These are phyloP conservation scores for Arabis hirsuta DNA, from an alignment of 345 rosid species.

Conservation along the genomic window DNA sequence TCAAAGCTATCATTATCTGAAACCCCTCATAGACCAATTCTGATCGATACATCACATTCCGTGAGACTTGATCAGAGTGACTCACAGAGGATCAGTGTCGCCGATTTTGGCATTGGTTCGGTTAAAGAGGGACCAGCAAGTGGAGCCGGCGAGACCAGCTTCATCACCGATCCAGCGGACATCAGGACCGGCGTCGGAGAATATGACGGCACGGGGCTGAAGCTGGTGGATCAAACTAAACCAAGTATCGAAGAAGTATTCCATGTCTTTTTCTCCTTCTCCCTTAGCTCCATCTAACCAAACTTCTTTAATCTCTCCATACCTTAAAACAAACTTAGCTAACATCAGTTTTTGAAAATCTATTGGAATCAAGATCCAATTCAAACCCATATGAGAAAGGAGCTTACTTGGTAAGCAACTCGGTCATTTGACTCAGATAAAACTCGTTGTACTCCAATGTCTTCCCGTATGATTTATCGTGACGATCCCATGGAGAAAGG, in stretches of 20 bases:
- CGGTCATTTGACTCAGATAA: constrained; percentile 86
- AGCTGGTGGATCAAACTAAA: constrained; percentile 77
- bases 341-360: background rate
- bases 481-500: constrained; percentile 96
- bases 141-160: constrained; percentile 65
- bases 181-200: constrained; percentile 89
- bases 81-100: constrained; percentile 65
- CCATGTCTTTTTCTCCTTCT: constrained; percentile 76
- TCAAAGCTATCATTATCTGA: too few relatives aligned
- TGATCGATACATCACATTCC: too few relatives aligned
- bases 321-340: constrained; percentile 46
- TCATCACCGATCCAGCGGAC: constrained; percentile 86
- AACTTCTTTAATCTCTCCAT: constrained; percentile 83
- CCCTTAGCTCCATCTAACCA: constrained; percentile 89
- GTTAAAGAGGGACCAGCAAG: constrained; percentile 90
- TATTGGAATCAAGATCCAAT: background rate
- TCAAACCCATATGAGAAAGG: background rate
- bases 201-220: constrained; percentile 75
- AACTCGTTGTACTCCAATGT: constrained; percentile 84
- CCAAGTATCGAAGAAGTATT: constrained; percentile 78
- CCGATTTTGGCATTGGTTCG: constrained; percentile 64
- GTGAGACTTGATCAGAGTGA: constrained; percentile 3
- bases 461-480: constrained; percentile 69
- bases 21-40: too few relatives aligned
- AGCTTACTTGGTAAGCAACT: constrained; percentile 74